Evolutionary conservation across 2,329 filamentous ascomycete genomes (phyloP), one percentile per base, ranked within the genome.

Genomic region (Aspergillus quadrilineatus): DNA sequence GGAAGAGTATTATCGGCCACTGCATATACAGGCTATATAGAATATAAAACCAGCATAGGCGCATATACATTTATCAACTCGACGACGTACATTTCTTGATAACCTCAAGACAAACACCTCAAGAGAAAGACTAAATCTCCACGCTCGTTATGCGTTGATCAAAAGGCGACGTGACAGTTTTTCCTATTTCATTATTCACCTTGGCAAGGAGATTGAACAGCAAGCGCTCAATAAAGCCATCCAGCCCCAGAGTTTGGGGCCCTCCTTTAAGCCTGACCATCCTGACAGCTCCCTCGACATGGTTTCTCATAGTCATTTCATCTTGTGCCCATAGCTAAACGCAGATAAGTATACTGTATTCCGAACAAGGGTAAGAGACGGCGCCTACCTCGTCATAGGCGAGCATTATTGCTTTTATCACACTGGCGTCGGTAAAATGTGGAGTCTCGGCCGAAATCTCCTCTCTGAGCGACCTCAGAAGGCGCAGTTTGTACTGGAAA

Each of bases 401-500:
- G n/a, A 65, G 39, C 63, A 65, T 65, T 5, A 64, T 61, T 2
- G 60, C 60, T 44, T 59, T 59, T 14, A 62, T 53, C 34, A 64
- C 50, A 0, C 60, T 63, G 0, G 56, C 57, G 43, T 64, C 62
- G 45, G 34, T 64, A 28, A 60, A 58, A 1, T 37, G 17, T 12
- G 61, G 59, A 8, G 56, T 32, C 48, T 64, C 58, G 1, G 17
- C 30, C 1, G 47, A 37, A 1, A 58, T 55, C 1, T 47, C 52
- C 28, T 32, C 42, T n/a, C 53, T 42, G 12, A 58, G 43, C 6
- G 48, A 46, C 17, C 42, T 44, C 30, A 58, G 12, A 29, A 53
- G 49, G 2, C 28, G 9, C 29, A 48, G 45, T n/a, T 58, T 58
- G 15, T 58, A 55, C 37, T 58, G 52, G 4, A 52, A 45, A 1